Base-by-base conservation (phyloP, 805 yeast genomes). In the Nakazawaea molendinolei region DNA sequence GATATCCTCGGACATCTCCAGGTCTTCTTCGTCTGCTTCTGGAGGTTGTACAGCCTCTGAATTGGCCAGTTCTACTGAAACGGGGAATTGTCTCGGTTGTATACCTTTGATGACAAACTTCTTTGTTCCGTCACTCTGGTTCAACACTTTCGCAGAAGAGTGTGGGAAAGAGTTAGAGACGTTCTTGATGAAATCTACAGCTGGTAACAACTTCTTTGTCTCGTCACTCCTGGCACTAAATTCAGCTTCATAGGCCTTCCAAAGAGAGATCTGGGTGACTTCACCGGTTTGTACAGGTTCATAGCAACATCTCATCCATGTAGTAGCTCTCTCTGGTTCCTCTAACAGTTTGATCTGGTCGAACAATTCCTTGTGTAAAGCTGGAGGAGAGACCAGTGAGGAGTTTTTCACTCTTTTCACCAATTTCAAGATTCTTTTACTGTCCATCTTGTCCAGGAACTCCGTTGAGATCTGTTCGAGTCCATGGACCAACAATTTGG, bases 161-260 rank as follows among this genome's bases (percentile, higher is more conserved):
- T 78, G 74, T 13, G 83, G 79, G 54, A 92, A 92, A 1, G 95
- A 95, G 42, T 76, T 75, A 23, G 89, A 81, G 15, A 90, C 97
- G 52, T 92, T 90, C 50, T 90, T 86, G 55, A 92, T 92, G 56
- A 92, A 92, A 46, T 92, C 97, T 9, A 92, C 97, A 0, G 98
- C 98, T 1, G 96, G 95, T 22, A 90, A 67, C 33, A 90, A 62
- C 46, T 76, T 74, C 38, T 70, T 66, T 10, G 58, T 55, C 25
- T 73, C 67, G 48, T 79, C 71, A 3, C n/a, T 18, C 2, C 31
- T 13, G 13, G 7, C 37, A 72, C 74, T 81, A 50, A 92, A 92
- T 54, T 83, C 92, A 10, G 77, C 65, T 56, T 92, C 97, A 60
- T 92, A 92, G 1, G 95, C 77, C 56, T 87, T 86, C 98, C 98